Evolutionary conservation across 2,329 filamentous ascomycete genomes (phyloP), one percentile per base, ranked within the genome.

Genomic region (Fusarium nelsonii): DNA sequence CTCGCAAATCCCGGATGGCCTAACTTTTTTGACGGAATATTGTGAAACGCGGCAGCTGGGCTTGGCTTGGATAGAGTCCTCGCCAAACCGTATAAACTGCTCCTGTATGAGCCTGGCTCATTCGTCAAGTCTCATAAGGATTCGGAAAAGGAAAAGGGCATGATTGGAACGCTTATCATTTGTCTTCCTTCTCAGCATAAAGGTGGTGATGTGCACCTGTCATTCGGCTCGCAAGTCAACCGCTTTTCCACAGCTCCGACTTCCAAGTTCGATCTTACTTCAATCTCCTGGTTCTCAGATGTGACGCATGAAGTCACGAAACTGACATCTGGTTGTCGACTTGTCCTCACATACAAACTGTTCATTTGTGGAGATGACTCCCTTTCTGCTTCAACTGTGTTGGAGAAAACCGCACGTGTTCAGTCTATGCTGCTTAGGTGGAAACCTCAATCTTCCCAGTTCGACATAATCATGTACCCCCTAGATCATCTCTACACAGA

Each of bases 291-390:
- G 62, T 66, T 54, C 59, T 63, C 65, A 15, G 52, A 70, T 40
- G 52, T 59, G 30, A 60, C 55, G 1, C 49, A 67, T 23, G 26
- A 67, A 36, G 36, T 56, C 11, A 49, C 34, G 8, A 23, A 53
- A 48, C 32, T 61, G 16, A 58, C 16, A 41, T 63, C 51, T 32
- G 68, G 65, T 3, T 40, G 67, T 39, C 58, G 65, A 3, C 51
- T 69, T n/a, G 46, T 70, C 2, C 62, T 70, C n/a, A 56, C 55
- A n/a, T 69, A 63, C 51, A 65, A 66, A 18, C 12, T 66, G 10
- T 69, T 63, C 14, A 46, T 32, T 7, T 2, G 7, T 4, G 20
- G 12, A 18, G 6, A 23, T 23, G 14, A 28, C 6, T 10, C 14
- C 12, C 6, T 56, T 11, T 58, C 60, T 20, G 52, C 60, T 12